These are phyloP conservation scores for Dactylellina cionopaga DNA, from an alignment of 2,329 filamentous ascomycete genomes.

Conservation along the genomic window DNA sequence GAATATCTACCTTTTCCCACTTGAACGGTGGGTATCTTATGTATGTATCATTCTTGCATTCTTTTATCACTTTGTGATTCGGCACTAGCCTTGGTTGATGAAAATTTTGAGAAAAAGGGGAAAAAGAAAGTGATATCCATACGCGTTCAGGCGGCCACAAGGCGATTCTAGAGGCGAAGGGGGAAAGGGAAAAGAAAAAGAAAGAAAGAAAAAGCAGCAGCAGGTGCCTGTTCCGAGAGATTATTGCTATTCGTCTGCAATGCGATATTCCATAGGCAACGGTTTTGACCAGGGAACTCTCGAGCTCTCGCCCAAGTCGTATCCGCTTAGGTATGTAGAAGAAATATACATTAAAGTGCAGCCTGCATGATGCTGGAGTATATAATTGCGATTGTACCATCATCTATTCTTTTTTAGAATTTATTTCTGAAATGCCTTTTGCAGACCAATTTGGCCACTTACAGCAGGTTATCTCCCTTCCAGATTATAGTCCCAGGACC, in stretches of 20 bases:
- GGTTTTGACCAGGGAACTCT: constrained; percentile 23
- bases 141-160: constrained; percentile 38
- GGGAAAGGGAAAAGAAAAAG: too few species aligned
- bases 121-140: constrained; percentile 21
- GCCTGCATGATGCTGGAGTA: background rate
- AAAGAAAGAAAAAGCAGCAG: constrained; percentile 29
- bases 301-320: constrained; percentile 30
- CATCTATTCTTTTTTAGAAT: constrained; percentile 2
- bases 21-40: background rate
- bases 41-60: constrained; percentile 6
- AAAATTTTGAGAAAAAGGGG: constrained; percentile 42
- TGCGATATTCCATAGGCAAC: background rate
- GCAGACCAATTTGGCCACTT: background rate
- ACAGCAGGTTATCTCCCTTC: constrained; percentile 12
- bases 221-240: constrained; percentile 47
- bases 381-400: constrained; percentile 35
- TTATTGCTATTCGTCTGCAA: constrained; percentile 52
- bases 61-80: background rate
- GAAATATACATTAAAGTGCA: too few species aligned
- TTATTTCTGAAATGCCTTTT: background rate
- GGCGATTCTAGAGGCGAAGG: constrained; percentile 21
- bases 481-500: constrained; percentile 23
- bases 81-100: constrained; percentile 40
- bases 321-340: constrained; percentile 5
- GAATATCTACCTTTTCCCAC: background rate